A percentile compares a stretch with the other conserved stretches of the same genome.
These are phyloP conservation scores for Talaromyces sp. DNA, from an alignment of 2,329 filamentous ascomycete species.

Conservation along the genomic window DNA sequence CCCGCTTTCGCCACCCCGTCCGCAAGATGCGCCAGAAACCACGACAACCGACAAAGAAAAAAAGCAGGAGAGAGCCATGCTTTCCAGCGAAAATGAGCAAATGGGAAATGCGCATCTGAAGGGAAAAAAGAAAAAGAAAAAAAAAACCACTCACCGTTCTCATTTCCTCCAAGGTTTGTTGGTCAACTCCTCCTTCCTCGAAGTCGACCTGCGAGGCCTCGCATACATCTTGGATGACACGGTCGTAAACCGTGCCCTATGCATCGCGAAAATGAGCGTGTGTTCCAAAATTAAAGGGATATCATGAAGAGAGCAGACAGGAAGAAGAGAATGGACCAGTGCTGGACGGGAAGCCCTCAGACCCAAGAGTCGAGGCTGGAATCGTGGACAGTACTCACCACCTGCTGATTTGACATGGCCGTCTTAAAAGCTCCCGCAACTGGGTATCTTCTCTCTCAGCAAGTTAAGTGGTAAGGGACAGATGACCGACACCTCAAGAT, in stretches of 20 bases:
- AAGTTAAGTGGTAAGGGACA: neutral
- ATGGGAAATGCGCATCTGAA: constrained; percentile 4
- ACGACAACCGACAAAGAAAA: neutral
- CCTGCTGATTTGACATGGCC: constrained; percentile 43
- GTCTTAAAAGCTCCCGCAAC: constrained; percentile 3
- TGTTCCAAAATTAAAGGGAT: constrained; percentile 6
- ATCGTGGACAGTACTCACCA: constrained; percentile 37
- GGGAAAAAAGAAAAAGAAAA: constrained; percentile 7
- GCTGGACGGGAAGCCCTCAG: neutral
- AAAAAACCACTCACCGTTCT: constrained; percentile 62
- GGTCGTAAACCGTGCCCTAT: constrained; percentile 73
- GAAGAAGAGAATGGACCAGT: constrained; percentile 4
- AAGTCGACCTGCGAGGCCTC: constrained; percentile 89
- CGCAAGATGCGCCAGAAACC: constrained; percentile 1
- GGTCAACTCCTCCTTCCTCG: constrained; percentile 90
- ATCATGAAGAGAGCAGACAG: neutral
- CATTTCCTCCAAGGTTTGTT: constrained; percentile 78
- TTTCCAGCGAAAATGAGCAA: neutral
- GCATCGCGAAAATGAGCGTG: constrained; percentile 22
- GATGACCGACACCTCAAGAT: neutral
- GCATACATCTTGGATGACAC: constrained; percentile 90
- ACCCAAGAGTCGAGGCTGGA: constrained; percentile 11
- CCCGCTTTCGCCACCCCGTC: constrained; percentile 13
- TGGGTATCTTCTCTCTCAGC: neutral
- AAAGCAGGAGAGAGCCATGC: neutral